Evolutionary conservation across 495 filamentous ascomycete genomes (phyloP), one percentile per base, ranked within the genome.

Genomic region (Penicillium dipodomyicola): DNA sequence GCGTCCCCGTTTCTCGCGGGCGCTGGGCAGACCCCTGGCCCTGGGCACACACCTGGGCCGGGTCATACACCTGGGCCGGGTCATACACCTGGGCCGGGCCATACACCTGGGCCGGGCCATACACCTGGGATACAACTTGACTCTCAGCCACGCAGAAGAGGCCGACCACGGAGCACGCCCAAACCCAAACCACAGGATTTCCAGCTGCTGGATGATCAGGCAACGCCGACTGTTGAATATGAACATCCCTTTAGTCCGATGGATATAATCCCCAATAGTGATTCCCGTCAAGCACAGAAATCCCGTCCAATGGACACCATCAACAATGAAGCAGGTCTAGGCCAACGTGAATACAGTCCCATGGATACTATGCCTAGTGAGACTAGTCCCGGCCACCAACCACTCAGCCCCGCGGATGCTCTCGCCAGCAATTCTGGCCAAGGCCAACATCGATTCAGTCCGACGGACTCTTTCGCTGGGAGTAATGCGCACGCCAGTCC

Each of bases 1-100:
- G 59, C 69, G 45, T 77, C 73, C 25, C 71, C 75, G n/a, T 70
- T 59, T 52, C 60, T 59, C 23, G 65, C 67, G 32, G 77, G 71
- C 52, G 65, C 73, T 11, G 75, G 71, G 3, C 63, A 70, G 56
- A 79, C 74, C 25, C 66, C 49, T 29, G 15, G 49, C 10, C 32
- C 47, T 12, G 47, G 47, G n/a, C 29, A 49, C n/a, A 49, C 47
- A 0, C 47, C 47, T 49, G 47, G 47, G 11, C 47, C 49, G 19
- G 57, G 54, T 12, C n/a, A 62, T 17, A 58, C 46, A 25, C 47
- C 52, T 25, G 58, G 52, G 19, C 43, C 44, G 25, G 44, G 44
- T 1, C 19, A 47, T 14, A 47, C 44, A 15, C 44, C 43, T 45
- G 43, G 43, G 9, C 47, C 49, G 19, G 57, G 54, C 15, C n/a